A percentile compares a stretch with the other conserved stretches of the same genome.
phyloP scores from a whole-genome alignment of 306 rosid genomes.

The Dalbergia cochinchinensis region DNA sequence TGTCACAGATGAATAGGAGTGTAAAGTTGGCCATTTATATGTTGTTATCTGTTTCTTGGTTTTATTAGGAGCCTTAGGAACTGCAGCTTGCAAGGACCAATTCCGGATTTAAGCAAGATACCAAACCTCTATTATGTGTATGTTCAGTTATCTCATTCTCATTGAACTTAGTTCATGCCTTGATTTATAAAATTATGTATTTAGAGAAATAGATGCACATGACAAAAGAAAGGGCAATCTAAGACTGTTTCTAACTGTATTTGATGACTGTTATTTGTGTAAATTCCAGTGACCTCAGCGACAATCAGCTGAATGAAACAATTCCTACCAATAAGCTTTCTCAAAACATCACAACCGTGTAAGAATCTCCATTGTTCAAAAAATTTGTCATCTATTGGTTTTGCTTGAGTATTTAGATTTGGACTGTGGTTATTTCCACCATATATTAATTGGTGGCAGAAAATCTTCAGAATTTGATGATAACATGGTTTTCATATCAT shows the following conservation, averaged over 20 bases:
- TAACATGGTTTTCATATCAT: slow-evolving; percentile 14
- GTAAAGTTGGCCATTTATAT: slow-evolving; percentile 14
- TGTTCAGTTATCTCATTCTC: slow-evolving; percentile 49
- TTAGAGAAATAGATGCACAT: slow-evolving; percentile 7
- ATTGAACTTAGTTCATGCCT: neutral
- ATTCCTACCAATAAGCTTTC: slow-evolving; percentile 73
- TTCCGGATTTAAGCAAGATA: slow-evolving; percentile 85
- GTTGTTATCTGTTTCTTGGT: slow-evolving; percentile 21
- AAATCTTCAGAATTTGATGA: slow-evolving; percentile 15
- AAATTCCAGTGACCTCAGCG: slow-evolving; percentile 80
- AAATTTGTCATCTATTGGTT: slow-evolving; percentile 23
- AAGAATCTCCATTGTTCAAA: slow-evolving; percentile 52
- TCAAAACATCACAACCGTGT: slow-evolving; percentile 79
- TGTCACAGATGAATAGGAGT: neutral
- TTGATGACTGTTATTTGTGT: slow-evolving; percentile 38
- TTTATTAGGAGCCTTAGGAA: slow-evolving; percentile 86
- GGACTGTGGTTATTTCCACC: slow-evolving; percentile 14
- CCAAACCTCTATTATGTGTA: slow-evolving; percentile 68
- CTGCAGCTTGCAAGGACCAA: slow-evolving; percentile 79
- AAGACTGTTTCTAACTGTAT: slow-evolving; percentile 27
- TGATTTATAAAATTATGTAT: slow-evolving; percentile 1
- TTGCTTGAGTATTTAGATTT: slow-evolving; percentile 29
- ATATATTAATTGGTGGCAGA: neutral
- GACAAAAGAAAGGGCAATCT: neutral
- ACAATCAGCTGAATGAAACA: slow-evolving; percentile 74